phyloP scores from a whole-genome alignment of 129 eudicot genomes.

The Tagetes erecta region DNA sequence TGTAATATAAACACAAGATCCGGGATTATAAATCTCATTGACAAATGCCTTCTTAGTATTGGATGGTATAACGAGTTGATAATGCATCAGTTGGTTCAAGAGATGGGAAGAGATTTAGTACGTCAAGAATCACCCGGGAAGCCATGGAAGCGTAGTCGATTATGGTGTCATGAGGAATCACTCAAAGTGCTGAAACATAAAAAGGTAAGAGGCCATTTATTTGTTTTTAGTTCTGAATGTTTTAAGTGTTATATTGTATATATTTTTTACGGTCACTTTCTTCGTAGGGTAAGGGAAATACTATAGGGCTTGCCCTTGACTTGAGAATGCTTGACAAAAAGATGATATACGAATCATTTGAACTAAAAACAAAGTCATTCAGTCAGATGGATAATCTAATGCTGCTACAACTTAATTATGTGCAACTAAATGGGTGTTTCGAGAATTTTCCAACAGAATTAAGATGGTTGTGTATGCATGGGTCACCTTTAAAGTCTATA shows the following conservation, averaged over 20 bases:
- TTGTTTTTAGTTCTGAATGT: neutral
- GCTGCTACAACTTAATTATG: conserved; percentile 23
- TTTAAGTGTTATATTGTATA: neutral
- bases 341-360: neutral
- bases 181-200: conserved; percentile 26
- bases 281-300: conserved; percentile 28
- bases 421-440: conserved; percentile 6
- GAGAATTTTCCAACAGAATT: conserved; percentile 1
- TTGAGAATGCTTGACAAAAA: conserved; percentile 18
- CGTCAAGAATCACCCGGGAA: conserved; percentile 26
- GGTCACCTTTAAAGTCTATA: conserved; percentile 14
- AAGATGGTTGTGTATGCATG: conserved; percentile 34
- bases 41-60: conserved; percentile 30
- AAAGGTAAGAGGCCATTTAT: conserved; percentile 14
- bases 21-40: conserved; percentile 35
- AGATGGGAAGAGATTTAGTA: conserved; percentile 36
- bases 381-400: conserved; percentile 26
- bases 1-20: conserved; percentile 10
- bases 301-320: conserved; percentile 34
- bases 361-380: neutral
- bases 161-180: conserved; percentile 37
- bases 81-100: conserved; percentile 37
- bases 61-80: neutral
- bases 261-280: neutral
- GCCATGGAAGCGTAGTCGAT: conserved; percentile 30